phyloP scores from a whole-genome alignment of 768 basidiomycete genomes.

The Macrolepiota fuliginosa region DNA sequence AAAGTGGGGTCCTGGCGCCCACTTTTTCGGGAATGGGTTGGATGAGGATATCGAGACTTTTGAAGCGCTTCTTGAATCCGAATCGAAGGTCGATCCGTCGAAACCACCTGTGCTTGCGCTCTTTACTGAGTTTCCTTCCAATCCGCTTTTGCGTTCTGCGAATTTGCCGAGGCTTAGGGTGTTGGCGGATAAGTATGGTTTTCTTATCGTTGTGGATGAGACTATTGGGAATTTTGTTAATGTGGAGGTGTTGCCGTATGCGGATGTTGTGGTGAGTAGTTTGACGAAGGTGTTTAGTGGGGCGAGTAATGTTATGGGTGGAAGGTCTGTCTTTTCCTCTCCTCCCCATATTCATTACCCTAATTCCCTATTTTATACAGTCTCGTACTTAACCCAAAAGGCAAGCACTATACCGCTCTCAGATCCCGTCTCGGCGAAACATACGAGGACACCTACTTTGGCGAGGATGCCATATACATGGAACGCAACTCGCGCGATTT shows the following conservation, averaged over 20 bases:
- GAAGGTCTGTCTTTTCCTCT: conserved; percentile 58
- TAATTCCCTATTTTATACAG: conserved; percentile 37
- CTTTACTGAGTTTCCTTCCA: conserved; percentile 94
- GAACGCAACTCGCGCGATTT: conserved; percentile 98
- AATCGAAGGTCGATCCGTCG: conserved; percentile 33
- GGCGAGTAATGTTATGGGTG: conserved; percentile 95
- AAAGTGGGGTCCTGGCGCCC: conserved; percentile 95
- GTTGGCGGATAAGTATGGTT: conserved; percentile 86
- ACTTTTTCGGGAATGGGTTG: conserved; percentile 82
- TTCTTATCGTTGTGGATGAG: conserved; percentile 89
- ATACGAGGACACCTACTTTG: conserved; percentile 87
- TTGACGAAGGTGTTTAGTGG: conserved; percentile 95
- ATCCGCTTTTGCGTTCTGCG: conserved; percentile 87
- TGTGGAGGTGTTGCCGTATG: conserved; percentile 82
- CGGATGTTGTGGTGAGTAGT: conserved; percentile 90
- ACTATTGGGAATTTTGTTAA: conserved; percentile 95
- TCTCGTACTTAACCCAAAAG: conserved; percentile 81
- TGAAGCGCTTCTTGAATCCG: conserved; percentile 55
- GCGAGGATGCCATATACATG: conserved; percentile 94
- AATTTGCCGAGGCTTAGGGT: conserved; percentile 70
- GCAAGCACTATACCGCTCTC: conserved; percentile 64
- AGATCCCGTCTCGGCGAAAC: conserved; percentile 52
- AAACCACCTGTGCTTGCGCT: conserved; percentile 72
- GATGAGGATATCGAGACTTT: conserved; percentile 75
- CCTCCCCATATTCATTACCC: neutral